Conservation (phyloP, 2,329 filamentous ascomycete genomes). For the Aspergillus proliferans region DNA sequence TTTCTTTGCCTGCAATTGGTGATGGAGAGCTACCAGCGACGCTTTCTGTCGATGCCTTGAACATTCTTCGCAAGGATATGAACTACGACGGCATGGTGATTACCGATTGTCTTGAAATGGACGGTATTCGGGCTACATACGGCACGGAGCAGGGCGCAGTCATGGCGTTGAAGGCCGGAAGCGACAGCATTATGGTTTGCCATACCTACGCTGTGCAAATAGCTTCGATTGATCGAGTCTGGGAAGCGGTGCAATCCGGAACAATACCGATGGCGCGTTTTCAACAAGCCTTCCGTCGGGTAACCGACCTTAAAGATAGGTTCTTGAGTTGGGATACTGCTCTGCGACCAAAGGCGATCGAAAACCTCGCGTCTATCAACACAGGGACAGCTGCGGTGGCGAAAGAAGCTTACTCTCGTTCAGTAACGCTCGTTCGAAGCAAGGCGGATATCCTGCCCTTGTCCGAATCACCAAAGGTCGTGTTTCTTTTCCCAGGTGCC, state of each 20-base stretch:
- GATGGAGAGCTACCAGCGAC: slow-evolving; percentile 34
- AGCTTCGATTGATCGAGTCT: slow-evolving; percentile 34
- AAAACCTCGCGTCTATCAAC: slow-evolving; percentile 19
- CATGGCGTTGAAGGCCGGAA: slow-evolving; percentile 38
- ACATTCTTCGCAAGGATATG: slow-evolving; percentile 38
- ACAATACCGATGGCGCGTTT: slow-evolving; percentile 26
- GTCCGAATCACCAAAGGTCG: slow-evolving; percentile 19
- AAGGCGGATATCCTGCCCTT: slow-evolving; percentile 26
- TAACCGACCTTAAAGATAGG: slow-evolving; percentile 32
- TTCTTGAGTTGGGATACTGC: slow-evolving; percentile 29
- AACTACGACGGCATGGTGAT: slow-evolving; percentile 40
- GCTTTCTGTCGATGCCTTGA: slow-evolving; percentile 31
- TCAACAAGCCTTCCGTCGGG: slow-evolving; percentile 29
- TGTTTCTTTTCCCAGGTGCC: slow-evolving; percentile 35
- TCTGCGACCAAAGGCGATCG: slow-evolving; percentile 11
- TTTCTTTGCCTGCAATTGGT: slow-evolving; percentile 33
- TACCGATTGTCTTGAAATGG: slow-evolving; percentile 43
- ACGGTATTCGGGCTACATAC: slow-evolving; percentile 36
- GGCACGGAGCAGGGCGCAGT: slow-evolving; percentile 37
- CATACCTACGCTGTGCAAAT: slow-evolving; percentile 39
- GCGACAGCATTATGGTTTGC: slow-evolving; percentile 43
- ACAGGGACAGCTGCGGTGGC: slow-evolving; percentile 21
- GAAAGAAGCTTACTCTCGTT: slow-evolving; percentile 31
- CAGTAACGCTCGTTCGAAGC: slow-evolving; percentile 37
- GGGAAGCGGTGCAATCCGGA: slow-evolving; percentile 31